Evolutionary conservation across 768 basidiomycete species (phyloP).

Genomic region (Daedaleopsis nitida): DNA sequence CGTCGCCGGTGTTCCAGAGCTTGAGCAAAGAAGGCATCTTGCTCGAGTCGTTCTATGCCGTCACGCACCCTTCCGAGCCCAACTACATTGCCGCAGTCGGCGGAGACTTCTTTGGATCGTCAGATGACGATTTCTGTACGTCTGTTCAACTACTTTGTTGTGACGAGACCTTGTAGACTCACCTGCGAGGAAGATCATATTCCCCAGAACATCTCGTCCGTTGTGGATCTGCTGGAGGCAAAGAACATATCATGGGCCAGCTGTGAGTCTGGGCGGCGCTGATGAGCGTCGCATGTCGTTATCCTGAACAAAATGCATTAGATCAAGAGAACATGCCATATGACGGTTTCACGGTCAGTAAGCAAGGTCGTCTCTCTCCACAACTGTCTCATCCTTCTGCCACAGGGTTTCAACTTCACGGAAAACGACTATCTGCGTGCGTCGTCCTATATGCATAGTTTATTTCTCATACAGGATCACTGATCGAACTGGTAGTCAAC

Average conservation of each 20-base stretch:
- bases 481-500: not conserved
- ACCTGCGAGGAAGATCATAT: constrained; percentile 25
- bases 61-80: constrained; percentile 64
- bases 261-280: constrained; percentile 26
- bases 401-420: constrained; percentile 39
- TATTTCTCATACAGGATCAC: too few relatives aligned
- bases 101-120: constrained; percentile 57
- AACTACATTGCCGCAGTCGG: constrained; percentile 55
- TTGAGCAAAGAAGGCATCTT: constrained; percentile 53
- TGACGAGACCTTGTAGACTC: not conserved
- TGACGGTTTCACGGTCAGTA: constrained; percentile 41
- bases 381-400: not conserved
- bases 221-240: constrained; percentile 62
- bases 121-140: constrained; percentile 40
- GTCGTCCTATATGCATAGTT: not conserved
- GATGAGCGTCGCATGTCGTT: not conserved
- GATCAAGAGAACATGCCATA: constrained; percentile 60
- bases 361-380: too few relatives aligned
- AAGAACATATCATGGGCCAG: constrained; percentile 60
- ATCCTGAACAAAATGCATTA: not conserved
- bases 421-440: constrained; percentile 41
- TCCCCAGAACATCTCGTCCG: constrained; percentile 52
- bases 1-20: constrained; percentile 32
- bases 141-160: constrained; percentile 27
- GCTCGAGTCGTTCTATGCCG: constrained; percentile 43